phyloP scores from a whole-genome alignment of 192 early-diverging fungal genomes.

The Coemansia aciculifera region DNA sequence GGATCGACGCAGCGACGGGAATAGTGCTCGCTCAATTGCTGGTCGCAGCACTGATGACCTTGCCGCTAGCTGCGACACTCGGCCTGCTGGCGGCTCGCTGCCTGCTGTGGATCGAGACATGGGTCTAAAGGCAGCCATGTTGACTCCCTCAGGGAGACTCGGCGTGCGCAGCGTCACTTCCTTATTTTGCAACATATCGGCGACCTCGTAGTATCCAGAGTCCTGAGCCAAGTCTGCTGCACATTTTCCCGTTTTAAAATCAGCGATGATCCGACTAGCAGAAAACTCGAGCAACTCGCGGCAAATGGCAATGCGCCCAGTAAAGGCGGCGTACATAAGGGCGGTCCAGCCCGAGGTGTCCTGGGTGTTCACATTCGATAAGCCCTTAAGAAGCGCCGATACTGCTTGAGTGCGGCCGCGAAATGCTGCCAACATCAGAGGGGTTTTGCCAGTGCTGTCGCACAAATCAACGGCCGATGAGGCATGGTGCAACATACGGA shows the following conservation, averaged over 20 bases:
- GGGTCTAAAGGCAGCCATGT: conserved; percentile 19
- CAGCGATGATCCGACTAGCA: conserved; percentile 9
- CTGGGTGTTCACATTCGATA: conserved; percentile 25
- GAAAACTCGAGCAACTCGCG: conserved; percentile 40
- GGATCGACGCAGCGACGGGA: conserved; percentile 6
- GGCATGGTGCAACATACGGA: conserved; percentile 3
- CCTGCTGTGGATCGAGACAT: background rate
- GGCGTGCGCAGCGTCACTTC: conserved; percentile 23
- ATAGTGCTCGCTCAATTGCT: conserved; percentile 18
- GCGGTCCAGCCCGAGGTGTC: conserved; percentile 46
- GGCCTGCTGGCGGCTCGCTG: background rate
- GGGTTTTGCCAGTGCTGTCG: conserved; percentile 39
- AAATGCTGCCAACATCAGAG: conserved; percentile 50
- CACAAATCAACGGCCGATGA: background rate
- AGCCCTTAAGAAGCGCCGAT: conserved; percentile 14
- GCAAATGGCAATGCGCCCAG: conserved; percentile 49
- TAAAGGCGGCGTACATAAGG: conserved; percentile 48
- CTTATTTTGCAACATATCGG: conserved; percentile 38
- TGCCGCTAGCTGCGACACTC: background rate
- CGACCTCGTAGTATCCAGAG: conserved; percentile 50
- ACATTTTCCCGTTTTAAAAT: conserved; percentile 9
- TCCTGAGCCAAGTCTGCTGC: conserved; percentile 34
- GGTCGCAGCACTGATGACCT: conserved; percentile 5
- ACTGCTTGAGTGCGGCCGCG: conserved; percentile 39
- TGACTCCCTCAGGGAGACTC: conserved; percentile 26